phyloP scores from a whole-genome alignment of 257 asterid species.

The Solanum commersonii region DNA sequence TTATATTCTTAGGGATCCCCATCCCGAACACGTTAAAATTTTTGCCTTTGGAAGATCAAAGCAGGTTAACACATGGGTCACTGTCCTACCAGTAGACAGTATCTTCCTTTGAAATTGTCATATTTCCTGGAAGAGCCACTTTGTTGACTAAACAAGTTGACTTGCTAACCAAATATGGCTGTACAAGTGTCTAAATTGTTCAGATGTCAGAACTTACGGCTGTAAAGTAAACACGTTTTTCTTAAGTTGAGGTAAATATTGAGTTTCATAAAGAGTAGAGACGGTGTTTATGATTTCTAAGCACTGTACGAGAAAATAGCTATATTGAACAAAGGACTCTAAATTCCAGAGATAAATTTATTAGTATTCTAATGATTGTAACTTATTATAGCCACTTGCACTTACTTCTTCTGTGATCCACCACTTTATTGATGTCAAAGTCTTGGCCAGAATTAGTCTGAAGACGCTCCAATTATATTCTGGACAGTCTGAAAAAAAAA shows the following conservation, averaged over 20 bases:
- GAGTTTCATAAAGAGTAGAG: neutral
- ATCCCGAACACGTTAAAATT: neutral
- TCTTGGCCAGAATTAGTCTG: neutral
- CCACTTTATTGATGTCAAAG: neutral
- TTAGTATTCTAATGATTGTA: neutral
- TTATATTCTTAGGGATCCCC: neutral
- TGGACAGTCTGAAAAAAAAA: neutral
- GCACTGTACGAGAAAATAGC: neutral
- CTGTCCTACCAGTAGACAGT: neutral
- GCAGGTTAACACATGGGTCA: neutral
- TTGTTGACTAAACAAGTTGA: neutral
- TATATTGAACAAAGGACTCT: neutral
- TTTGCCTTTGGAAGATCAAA: neutral
- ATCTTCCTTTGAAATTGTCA: neutral
- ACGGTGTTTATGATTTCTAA: neutral
- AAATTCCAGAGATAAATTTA: neutral
- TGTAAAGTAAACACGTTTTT: neutral
- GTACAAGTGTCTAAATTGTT: neutral
- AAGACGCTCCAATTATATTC: neutral
- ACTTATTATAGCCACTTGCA: neutral
- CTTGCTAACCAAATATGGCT: neutral
- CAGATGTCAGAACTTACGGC: neutral
- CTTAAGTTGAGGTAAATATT: neutral
- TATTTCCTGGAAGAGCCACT: neutral
- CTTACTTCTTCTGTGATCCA: neutral